Conservation (phyloP, 2,329 filamentous ascomycete species). For the Tetracladium maxilliforme region DNA sequence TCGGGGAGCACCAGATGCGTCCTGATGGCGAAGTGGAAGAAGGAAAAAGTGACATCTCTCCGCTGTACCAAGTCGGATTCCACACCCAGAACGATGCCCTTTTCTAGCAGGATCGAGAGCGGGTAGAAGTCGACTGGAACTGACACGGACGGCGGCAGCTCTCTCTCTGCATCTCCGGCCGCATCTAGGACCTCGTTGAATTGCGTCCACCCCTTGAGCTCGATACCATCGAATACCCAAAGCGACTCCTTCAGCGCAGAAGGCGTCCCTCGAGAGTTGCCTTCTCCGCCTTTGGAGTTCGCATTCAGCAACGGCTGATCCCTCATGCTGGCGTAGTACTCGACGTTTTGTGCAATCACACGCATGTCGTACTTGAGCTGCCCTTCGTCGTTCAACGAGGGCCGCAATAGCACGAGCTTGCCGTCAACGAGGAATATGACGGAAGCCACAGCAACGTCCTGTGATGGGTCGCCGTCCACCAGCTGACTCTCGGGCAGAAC, state of each 20-base stretch:
- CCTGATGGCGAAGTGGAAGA: constrained; percentile 77
- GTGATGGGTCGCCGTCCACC: constrained; percentile 80
- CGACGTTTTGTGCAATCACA: constrained; percentile 87
- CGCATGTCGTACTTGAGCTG: constrained; percentile 97
- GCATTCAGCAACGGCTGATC: constrained; percentile 53
- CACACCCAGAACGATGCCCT: constrained; percentile 79
- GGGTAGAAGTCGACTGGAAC: constrained; percentile 93
- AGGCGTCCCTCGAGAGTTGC: constrained; percentile 22
- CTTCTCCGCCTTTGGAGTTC: constrained; percentile 17
- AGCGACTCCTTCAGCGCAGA: constrained; percentile 75
- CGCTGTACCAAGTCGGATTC: constrained; percentile 90
- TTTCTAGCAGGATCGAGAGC: constrained; percentile 71
- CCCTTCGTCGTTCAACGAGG: constrained; percentile 66
- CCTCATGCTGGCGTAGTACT: constrained; percentile 86
- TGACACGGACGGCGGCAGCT: constrained; percentile 59
- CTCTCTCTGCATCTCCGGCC: constrained; percentile 51
- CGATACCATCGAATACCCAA: constrained; percentile 84
- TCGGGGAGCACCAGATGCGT: constrained; percentile 90
- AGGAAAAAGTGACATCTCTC: constrained; percentile 80
- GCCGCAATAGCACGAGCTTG: constrained; percentile 84
- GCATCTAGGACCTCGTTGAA: constrained; percentile 70
- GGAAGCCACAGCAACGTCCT: constrained; percentile 85
- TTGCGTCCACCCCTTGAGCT: constrained; percentile 80
- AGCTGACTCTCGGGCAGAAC: constrained; percentile 84
- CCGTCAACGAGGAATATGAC: constrained; percentile 95